These are phyloP conservation scores for Hippophae gyantsensis DNA, from an alignment of 306 rosid species.

Conservation along the genomic window DNA sequence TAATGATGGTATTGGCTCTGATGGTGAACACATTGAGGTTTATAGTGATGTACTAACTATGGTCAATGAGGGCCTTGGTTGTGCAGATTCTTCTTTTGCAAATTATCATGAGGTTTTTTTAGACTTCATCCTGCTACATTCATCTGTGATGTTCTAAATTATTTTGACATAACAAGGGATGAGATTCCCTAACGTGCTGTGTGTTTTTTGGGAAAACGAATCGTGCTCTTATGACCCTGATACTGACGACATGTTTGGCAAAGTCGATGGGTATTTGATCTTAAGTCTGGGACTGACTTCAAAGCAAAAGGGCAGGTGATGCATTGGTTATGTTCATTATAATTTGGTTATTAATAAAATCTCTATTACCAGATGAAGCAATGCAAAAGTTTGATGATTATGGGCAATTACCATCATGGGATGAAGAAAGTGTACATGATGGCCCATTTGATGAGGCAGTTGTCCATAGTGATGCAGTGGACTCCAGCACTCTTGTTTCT, in stretches of 20 bases:
- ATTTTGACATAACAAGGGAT: slow-evolving; percentile 9
- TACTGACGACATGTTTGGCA: slow-evolving; percentile 50
- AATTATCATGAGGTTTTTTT: slow-evolving; percentile 55
- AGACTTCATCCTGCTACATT: not conserved
- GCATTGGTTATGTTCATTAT: not conserved
- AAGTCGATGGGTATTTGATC: slow-evolving; percentile 60
- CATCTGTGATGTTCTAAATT: not conserved
- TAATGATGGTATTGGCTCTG: slow-evolving; percentile 38
- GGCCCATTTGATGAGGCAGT: slow-evolving; percentile 53
- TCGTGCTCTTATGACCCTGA: slow-evolving; percentile 32
- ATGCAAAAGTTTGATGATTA: slow-evolving; percentile 40
- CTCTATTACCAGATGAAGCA: slow-evolving; percentile 38
- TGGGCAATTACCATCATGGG: slow-evolving; percentile 52
- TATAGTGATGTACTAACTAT: slow-evolving; percentile 36
- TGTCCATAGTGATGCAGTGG: slow-evolving; percentile 59
- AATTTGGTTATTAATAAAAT: not conserved
- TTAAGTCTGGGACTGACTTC: slow-evolving; percentile 64
- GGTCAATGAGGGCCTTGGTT: slow-evolving; percentile 42
- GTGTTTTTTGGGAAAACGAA: slow-evolving; percentile 45
- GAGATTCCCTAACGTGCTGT: slow-evolving; percentile 12
- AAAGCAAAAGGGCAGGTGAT: slow-evolving; percentile 82
- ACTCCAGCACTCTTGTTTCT: slow-evolving; percentile 55
- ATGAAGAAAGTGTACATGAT: slow-evolving; percentile 42
- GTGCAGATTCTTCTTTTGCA: slow-evolving; percentile 50
- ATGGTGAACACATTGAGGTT: slow-evolving; percentile 31